Percentiles rank a stretch among this genome's conserved stretches.
Evolutionary conservation across 1,284 basidiomycete species (phyloP).

Genomic region (Rugiboletus extremiorientalis): DNA sequence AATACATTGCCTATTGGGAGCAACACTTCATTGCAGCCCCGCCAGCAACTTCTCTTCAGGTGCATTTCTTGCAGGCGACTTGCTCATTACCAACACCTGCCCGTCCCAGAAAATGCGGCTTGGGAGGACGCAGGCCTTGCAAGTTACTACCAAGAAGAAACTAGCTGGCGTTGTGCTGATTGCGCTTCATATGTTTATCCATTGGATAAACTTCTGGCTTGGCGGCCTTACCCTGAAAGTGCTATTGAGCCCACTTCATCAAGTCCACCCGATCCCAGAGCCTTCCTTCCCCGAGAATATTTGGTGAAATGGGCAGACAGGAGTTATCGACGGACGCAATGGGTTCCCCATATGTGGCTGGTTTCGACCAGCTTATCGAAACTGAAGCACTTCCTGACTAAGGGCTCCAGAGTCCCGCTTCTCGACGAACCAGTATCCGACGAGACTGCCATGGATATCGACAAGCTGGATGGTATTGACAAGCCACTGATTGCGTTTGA

Average conservation of each 20-base stretch:
- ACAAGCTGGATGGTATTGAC: conserved; percentile 35
- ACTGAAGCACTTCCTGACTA: conserved; percentile 74
- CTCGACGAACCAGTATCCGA: conserved; percentile 47
- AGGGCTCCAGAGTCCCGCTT: conserved; percentile 70
- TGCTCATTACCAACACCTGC: conserved; percentile 77
- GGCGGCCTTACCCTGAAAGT: conserved; percentile 75
- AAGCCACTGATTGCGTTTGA: conserved; percentile 35
- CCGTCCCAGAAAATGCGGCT: conserved; percentile 42
- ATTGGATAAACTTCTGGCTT: conserved; percentile 89
- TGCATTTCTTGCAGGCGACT: conserved; percentile 80
- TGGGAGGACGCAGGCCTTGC: conserved; percentile 52
- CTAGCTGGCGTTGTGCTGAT: conserved; percentile 77
- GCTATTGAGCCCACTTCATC: conserved; percentile 51
- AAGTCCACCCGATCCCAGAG: conserved; percentile 55
- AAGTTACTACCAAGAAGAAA: conserved; percentile 58
- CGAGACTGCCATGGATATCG: conserved; percentile 31
- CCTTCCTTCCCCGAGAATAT: conserved; percentile 77
- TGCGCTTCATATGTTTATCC: conserved; percentile 72
- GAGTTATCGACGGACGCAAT: conserved; percentile 75
- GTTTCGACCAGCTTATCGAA: conserved; percentile 58
- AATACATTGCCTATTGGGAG: conserved; percentile 14
- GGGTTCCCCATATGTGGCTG: conserved; percentile 93
- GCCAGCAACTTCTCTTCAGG: conserved; percentile 65
- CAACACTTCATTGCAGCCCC: conserved; percentile 18
- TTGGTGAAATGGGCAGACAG: conserved; percentile 84